Conservation (phyloP, 495 filamentous ascomycete species). For the Aspergillus baeticus region DNA sequence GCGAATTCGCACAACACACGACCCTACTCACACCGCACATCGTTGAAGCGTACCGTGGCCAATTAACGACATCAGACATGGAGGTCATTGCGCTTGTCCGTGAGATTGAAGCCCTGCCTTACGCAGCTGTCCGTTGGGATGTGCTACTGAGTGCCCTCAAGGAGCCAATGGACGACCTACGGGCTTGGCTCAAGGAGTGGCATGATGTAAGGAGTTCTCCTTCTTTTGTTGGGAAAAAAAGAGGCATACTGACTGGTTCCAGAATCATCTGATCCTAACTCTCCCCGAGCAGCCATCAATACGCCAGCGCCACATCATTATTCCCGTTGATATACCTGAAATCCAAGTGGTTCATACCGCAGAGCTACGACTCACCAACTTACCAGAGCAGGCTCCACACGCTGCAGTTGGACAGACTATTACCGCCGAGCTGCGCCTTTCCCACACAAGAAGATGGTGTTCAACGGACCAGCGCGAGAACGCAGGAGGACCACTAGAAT, state of each 20-base stretch:
- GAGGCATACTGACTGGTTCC: conserved; percentile 12
- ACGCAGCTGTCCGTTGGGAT: conserved; percentile 42
- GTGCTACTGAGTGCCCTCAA: conserved; percentile 39
- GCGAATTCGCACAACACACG: conserved; percentile 43
- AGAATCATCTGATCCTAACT: conserved; percentile 36
- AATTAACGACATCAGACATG: conserved; percentile 58
- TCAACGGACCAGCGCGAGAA: conserved; percentile 37
- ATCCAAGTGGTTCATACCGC: conserved; percentile 82
- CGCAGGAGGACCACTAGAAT: conserved; percentile 60
- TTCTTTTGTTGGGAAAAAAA: not conserved
- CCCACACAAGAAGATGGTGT: conserved; percentile 80
- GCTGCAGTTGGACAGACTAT: conserved; percentile 68
- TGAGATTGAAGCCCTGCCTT: conserved; percentile 42
- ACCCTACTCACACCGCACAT: conserved; percentile 52
- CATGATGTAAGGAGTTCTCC: conserved; percentile 39
- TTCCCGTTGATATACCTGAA: conserved; percentile 79
- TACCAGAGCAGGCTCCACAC: conserved; percentile 34
- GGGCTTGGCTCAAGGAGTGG: conserved; percentile 46
- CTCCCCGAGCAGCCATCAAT: conserved; percentile 35
- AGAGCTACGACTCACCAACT: conserved; percentile 58
- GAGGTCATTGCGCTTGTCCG: conserved; percentile 45
- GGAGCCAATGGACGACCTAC: conserved; percentile 34
- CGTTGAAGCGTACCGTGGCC: conserved; percentile 47
- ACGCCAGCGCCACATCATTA: conserved; percentile 43
- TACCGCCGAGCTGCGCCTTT: conserved; percentile 66